These are phyloP conservation scores for Candolleomyces eurysporus DNA, from an alignment of 768 basidiomycete genomes.

Conservation along the genomic window DNA sequence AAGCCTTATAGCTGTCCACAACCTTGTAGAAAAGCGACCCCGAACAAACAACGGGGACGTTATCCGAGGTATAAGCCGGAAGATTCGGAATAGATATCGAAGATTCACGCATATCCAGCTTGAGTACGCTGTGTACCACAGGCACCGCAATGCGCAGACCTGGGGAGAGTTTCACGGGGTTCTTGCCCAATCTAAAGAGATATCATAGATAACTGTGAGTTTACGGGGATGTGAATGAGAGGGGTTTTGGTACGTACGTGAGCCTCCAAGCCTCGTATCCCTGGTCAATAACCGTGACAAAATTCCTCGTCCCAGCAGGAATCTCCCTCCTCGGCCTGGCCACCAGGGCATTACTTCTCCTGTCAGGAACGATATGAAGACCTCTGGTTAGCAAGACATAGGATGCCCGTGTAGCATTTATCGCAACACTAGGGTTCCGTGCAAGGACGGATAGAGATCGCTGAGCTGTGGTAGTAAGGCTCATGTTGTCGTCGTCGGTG, in stretches of 20 bases:
- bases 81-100: conserved; percentile 44
- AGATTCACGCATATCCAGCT: conserved; percentile 47
- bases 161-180: conserved; percentile 42
- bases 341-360: neutral
- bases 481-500: neutral
- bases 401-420: neutral
- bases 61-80: conserved; percentile 33
- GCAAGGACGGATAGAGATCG: neutral
- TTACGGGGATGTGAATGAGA: neutral
- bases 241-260: conserved; percentile 22
- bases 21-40: conserved; percentile 57
- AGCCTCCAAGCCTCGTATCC: conserved; percentile 54
- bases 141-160: conserved; percentile 48
- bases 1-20: conserved; percentile 49
- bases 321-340: neutral
- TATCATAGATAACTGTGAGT: no score
- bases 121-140: conserved; percentile 40
- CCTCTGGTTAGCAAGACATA: neutral
- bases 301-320: conserved; percentile 19
- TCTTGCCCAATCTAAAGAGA: conserved; percentile 36
- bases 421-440: neutral
- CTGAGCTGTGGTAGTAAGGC: neutral
- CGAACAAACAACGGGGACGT: conserved; percentile 48
- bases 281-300: conserved; percentile 52
- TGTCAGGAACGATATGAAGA: neutral